These are phyloP conservation scores for Gracilaria domingensis DNA, from an alignment of 23 red algal genomes.

Conservation along the genomic window DNA sequence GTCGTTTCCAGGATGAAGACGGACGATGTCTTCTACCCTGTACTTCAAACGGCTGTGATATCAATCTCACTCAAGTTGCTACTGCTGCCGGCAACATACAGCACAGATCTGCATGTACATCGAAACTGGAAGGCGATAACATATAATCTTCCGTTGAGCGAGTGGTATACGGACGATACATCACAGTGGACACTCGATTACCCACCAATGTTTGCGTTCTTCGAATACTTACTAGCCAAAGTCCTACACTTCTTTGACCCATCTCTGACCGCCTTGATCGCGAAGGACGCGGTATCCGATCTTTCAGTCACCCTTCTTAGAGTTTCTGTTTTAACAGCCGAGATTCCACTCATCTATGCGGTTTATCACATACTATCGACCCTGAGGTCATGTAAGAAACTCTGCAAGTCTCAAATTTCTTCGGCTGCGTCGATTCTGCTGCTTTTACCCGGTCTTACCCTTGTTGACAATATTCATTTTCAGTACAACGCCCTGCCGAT, in stretches of 20 bases:
- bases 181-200: slow-evolving; percentile 90
- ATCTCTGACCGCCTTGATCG: background rate
- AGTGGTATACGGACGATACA: slow-evolving; percentile 87
- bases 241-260: slow-evolving; percentile 34
- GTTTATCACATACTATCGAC: slow-evolving; percentile 34
- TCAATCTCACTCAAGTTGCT: slow-evolving; percentile 66
- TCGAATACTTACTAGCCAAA: slow-evolving; percentile 61
- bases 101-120: slow-evolving; percentile 93
- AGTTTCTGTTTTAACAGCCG: slow-evolving; percentile 56
- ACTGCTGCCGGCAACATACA: slow-evolving; percentile 44
- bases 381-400: background rate
- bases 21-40: slow-evolving; percentile 5
- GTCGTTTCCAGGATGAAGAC: background rate
- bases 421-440: slow-evolving; percentile 9
- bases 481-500: slow-evolving; percentile 92
- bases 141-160: slow-evolving; percentile 41
- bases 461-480: slow-evolving; percentile 98
- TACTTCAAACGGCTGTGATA: slow-evolving; percentile 4
- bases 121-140: slow-evolving; percentile 87
- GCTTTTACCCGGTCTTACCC: slow-evolving; percentile 60
- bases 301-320: slow-evolving; percentile 49
- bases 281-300: background rate
- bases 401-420: background rate
- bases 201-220: slow-evolving; percentile 89
- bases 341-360: slow-evolving; percentile 37